Base-by-base conservation (phyloP, 495 filamentous ascomycete genomes). In the Aspergillus carlsbadensis region DNA sequence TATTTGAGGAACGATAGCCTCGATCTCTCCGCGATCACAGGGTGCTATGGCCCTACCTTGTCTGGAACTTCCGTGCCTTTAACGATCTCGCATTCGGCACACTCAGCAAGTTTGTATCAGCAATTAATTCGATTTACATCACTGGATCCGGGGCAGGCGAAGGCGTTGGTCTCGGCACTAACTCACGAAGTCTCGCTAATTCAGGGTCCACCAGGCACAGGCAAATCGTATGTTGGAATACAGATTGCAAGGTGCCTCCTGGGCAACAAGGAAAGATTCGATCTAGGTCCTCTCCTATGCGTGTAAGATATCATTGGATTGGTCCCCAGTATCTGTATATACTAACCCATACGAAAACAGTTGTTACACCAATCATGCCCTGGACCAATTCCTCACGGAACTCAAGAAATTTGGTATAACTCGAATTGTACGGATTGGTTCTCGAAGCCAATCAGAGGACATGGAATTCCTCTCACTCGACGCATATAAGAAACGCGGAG, bases 191-290 rank as follows among this genome's bases (percentile, higher is more conserved):
- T 91, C 21, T 82, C 83, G 6, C 71, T 91, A 0, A 88, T 92
- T 29, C 88, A 94, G 75, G 90, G 90, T 0, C 90, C 90, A 0
- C 90, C 90, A 2, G 90, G 90, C 1, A 92, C 89, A 1, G 90
- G 90, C 4, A 94, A 95, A 65, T 81, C 75, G 51, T 88, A 77
- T 54, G 81, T 78, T 0, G 84, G 81, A 5, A 76, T 84, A 18
- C 70, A 76, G 31, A 61, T 85, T 42, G 75, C 89, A 18, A 81
- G 88, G 58, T 79, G 82, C 0, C 66, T 93, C 10, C 67, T 92
- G 3, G 73, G 69, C 6, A 87, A 88, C 60, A 79, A 80, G 34
- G n/a, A n/a, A n/a, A n/a, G n/a, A n/a, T n/a, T n/a, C n/a, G n/a
- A n/a, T n/a, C n/a, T n/a, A n/a, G n/a, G n/a, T n/a, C n/a, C n/a